Percentiles rank a stretch among this genome's conserved stretches.
phyloP scores from a whole-genome alignment of 2,329 filamentous ascomycete species.

The Akanthomyces uredinophilus region DNA sequence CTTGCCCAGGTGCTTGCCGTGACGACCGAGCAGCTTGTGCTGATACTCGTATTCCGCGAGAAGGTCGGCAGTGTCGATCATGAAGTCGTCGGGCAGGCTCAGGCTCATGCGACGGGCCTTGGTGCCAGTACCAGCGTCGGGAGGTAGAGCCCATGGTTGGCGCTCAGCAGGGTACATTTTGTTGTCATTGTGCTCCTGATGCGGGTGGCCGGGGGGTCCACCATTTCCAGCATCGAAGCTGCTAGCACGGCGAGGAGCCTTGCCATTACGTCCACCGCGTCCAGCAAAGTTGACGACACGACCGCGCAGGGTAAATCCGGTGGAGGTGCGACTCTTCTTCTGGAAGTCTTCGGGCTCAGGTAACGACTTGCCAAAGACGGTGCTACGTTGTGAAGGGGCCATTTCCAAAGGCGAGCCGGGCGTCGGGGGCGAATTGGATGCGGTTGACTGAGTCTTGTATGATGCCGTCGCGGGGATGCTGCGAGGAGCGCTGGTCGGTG shows the following conservation, averaged over 20 bases:
- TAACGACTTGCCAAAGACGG: constrained; percentile 26
- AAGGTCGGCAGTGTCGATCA: constrained; percentile 64
- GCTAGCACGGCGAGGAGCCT: constrained; percentile 36
- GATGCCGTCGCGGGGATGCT: constrained; percentile 21
- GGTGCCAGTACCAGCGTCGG: constrained; percentile 66
- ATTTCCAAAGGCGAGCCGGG: constrained; percentile 43
- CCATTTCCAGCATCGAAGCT: constrained; percentile 42
- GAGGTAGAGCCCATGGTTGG: constrained; percentile 55
- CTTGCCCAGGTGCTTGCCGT: constrained; percentile 72
- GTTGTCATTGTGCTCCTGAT: constrained; percentile 22
- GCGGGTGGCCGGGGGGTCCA: constrained; percentile 20
- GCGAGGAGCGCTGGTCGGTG: constrained; percentile 33
- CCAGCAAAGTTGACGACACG: constrained; percentile 45
- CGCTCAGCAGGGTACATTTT: constrained; percentile 33
- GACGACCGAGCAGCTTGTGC: constrained; percentile 64
- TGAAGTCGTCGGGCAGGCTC: constrained; percentile 68
- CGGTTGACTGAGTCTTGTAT: constrained; percentile 43
- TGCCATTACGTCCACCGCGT: constrained; percentile 21
- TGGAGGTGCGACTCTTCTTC: constrained; percentile 47
- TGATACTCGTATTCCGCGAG: constrained; percentile 65
- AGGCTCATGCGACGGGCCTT: constrained; percentile 75
- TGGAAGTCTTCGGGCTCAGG: constrained; percentile 42
- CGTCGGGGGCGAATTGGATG: constrained; percentile 47
- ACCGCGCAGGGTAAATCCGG: constrained; percentile 44
- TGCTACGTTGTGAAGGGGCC: constrained; percentile 25